These are phyloP conservation scores for Quercus variabilis DNA, from an alignment of 306 rosid genomes.

Conservation along the genomic window DNA sequence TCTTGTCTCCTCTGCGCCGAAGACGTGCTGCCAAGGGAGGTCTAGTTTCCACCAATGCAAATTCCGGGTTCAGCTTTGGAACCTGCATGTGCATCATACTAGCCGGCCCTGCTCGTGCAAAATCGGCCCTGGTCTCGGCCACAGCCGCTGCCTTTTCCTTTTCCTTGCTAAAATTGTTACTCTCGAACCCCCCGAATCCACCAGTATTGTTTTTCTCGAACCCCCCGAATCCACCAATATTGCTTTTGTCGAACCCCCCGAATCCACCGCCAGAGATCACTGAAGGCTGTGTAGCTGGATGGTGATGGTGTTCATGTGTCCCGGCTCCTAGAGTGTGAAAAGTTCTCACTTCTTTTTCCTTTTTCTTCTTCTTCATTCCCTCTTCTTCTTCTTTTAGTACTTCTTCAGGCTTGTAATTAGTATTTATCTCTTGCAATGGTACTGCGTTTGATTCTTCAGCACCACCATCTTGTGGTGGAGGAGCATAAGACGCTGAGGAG, in stretches of 20 bases:
- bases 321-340: conserved; percentile 76
- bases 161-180: too few species aligned
- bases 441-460: conserved; percentile 17
- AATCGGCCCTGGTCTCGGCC: conserved; percentile 48
- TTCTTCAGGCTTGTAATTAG: conserved; percentile 22
- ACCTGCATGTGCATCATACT: conserved; percentile 62
- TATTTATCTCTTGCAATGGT: conserved; percentile 64
- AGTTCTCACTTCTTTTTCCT: conserved; percentile 65
- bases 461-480: neutral
- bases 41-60: conserved; percentile 62
- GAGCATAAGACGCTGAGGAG: conserved; percentile 10
- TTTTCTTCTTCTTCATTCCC: conserved; percentile 47
- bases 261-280: conserved; percentile 7
- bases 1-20: conserved; percentile 56
- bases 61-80: conserved; percentile 73
- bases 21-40: conserved; percentile 83
- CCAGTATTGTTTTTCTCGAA: too few species aligned
- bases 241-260: neutral
- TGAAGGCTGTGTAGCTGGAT: conserved; percentile 26
- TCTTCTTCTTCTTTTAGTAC: conserved; percentile 31
- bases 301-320: neutral
- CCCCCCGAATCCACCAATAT: neutral
- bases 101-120: conserved; percentile 62
- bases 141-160: neutral
- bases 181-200: too few species aligned